Conservation (phyloP, 441 rosid genomes). For the Pelargonium myrrhifolium region DNA sequence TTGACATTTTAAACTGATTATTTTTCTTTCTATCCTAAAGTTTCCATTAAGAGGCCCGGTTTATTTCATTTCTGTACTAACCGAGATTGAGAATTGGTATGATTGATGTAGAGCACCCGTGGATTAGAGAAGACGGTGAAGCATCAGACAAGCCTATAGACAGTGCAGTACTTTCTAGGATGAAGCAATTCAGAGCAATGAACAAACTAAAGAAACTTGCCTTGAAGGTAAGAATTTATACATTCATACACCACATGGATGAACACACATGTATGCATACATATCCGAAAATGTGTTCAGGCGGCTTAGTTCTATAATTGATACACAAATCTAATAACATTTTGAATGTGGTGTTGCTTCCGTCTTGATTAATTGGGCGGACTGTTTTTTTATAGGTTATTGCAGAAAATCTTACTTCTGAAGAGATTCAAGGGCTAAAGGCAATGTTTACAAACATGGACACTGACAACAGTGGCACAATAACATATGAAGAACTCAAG, state of each 20-base stretch:
- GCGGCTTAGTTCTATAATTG: background rate
- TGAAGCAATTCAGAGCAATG: conserved; percentile 71
- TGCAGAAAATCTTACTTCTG: conserved; percentile 48
- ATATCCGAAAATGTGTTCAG: too few species aligned
- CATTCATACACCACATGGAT: background rate
- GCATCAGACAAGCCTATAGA: conserved; percentile 64
- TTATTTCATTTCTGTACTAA: background rate
- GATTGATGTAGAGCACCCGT: conserved; percentile 43
- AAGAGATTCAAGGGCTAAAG: conserved; percentile 55
- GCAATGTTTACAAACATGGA: conserved; percentile 53
- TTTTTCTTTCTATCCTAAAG: too few species aligned
- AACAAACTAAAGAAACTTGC: conserved; percentile 67
- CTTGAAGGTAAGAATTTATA: conserved; percentile 32
- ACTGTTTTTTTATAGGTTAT: conserved; percentile 34
- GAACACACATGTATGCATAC: too few species aligned
- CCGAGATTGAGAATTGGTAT: background rate
- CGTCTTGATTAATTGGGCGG: background rate
- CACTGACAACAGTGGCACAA: conserved; percentile 18
- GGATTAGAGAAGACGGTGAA: conserved; percentile 59
- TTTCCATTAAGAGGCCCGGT: background rate
- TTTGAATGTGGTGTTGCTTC: background rate
- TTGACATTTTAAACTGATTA: too few species aligned
- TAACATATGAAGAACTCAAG: conserved; percentile 57
- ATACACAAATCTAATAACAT: background rate
- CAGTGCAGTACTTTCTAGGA: conserved; percentile 61